Evolutionary conservation across 2,329 filamentous ascomycete species (phyloP), one percentile per base, ranked within the genome.

Genomic region (Talaromyces pinophilus): DNA sequence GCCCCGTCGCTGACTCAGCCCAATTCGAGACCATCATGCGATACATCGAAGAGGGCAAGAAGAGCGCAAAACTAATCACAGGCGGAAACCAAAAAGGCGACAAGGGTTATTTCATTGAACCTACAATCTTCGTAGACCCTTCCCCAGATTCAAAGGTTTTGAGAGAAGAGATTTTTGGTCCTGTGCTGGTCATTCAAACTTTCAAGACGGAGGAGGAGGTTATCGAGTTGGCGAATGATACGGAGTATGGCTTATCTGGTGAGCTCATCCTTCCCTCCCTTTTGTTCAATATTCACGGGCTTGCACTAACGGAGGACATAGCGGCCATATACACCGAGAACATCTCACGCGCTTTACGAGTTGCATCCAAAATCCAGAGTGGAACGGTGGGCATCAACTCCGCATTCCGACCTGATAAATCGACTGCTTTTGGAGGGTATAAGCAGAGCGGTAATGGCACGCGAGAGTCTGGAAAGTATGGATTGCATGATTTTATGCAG

Each of bases 391-490:
- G 65, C n/a, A 57, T 72, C 30, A 72, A 81, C 74, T 19, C 59
- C 3, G 65, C 62, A 17, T 55, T 67, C 13, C 44, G 28, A n/a
- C n/a, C 63, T 15, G 59, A 65, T 30, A 28, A 42, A 25, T 66
- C 69, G 19, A 67, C 68, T 59, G 86, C 86, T 40, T 93, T 93
- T 71, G 89, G 90, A 63, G 92, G 92, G 0, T 92, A 86, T 83
- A 94, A 93, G 81, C 86, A 92, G 80, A 87, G 83, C 30, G 92
- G 92, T 68, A 90, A 93, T 66, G 92, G 92, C 54, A 57, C 33
- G 5, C 87, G 90, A 65, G 92, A 96, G 78, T 82, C 91, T 3
- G 89, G 89, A 69, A 88, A 90, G 82, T 86, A 85, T 52, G 89
- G 87, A 1, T 77, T 91, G 65, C 80, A 82, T 50, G 88, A 89